Conservation (phyloP, 2,329 filamentous ascomycete genomes). For the Canariomyces notabilis region DNA sequence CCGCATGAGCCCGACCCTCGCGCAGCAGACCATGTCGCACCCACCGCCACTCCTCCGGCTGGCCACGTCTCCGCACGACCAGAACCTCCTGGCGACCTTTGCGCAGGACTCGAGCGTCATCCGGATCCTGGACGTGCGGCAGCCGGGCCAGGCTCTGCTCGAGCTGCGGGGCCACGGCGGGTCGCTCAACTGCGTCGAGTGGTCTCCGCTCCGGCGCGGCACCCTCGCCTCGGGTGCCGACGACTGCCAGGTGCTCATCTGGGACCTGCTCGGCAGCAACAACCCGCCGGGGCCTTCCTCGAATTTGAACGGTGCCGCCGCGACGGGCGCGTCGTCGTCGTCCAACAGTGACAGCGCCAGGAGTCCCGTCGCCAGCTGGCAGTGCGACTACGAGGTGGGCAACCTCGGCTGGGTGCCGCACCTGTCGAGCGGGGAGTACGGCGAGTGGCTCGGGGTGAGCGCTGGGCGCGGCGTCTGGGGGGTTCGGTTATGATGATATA, state of each 20-base stretch:
- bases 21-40: constrained; percentile 71
- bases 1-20: constrained; percentile 67
- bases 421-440: constrained; percentile 60
- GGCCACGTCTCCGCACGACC: constrained; percentile 89
- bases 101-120: constrained; percentile 89
- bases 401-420: constrained; percentile 83
- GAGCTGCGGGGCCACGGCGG: constrained; percentile 87
- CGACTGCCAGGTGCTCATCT: constrained; percentile 85
- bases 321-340: constrained; percentile 20
- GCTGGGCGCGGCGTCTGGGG: constrained; percentile 80
- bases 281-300: too few relatives aligned
- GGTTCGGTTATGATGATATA: constrained; percentile 35
- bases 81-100: constrained; percentile 94
- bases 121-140: constrained; percentile 90
- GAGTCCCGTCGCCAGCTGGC: constrained; percentile 71
- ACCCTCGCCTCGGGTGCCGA: constrained; percentile 88
- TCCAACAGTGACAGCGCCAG: constrained; percentile 51
- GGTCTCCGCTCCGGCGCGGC: constrained; percentile 82
- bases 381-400: constrained; percentile 80
- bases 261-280: constrained; percentile 76
- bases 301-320: neutral
- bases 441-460: constrained; percentile 80
- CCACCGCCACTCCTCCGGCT: constrained; percentile 74
- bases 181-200: constrained; percentile 88
- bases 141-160: constrained; percentile 89